phyloP scores from a whole-genome alignment of 805 yeast species.

The Yarrowia sp. region DNA sequence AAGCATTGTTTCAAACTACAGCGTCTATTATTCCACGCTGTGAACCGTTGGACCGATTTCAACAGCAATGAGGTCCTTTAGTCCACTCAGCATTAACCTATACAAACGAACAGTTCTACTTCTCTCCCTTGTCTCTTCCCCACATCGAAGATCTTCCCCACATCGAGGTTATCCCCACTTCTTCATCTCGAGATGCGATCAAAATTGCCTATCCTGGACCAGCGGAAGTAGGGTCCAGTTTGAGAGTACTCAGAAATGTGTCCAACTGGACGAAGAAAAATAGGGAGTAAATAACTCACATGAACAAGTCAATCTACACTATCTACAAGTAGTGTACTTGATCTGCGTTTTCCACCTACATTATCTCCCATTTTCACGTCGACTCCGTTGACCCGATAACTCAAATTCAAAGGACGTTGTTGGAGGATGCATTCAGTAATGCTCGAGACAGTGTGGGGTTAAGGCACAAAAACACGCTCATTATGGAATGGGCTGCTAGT shows the following conservation, averaged over 20 bases:
- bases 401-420: not conserved
- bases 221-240: not conserved
- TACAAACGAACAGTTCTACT: too few species aligned
- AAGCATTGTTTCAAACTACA: too few species aligned
- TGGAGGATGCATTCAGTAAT: not conserved
- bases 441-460: not conserved
- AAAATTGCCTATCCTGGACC: constrained; percentile 14
- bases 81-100: not conserved
- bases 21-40: too few species aligned
- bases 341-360: too few species aligned
- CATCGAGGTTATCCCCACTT: not conserved
- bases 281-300: too few species aligned
- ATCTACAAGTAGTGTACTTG: too few species aligned
- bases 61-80: not conserved
- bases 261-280: too few species aligned
- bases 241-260: not conserved
- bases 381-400: not conserved
- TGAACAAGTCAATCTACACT: too few species aligned
- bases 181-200: not conserved
- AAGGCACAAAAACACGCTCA: too few species aligned
- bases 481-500: too few species aligned
- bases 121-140: not conserved
- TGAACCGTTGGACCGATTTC: too few species aligned
- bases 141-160: not conserved
- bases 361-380: too few species aligned